Percentiles rank a stretch among this genome's conserved stretches.
Conservation (phyloP, 2,329 filamentous ascomycete genomes). For the Penicillium sclerotigenum region DNA sequence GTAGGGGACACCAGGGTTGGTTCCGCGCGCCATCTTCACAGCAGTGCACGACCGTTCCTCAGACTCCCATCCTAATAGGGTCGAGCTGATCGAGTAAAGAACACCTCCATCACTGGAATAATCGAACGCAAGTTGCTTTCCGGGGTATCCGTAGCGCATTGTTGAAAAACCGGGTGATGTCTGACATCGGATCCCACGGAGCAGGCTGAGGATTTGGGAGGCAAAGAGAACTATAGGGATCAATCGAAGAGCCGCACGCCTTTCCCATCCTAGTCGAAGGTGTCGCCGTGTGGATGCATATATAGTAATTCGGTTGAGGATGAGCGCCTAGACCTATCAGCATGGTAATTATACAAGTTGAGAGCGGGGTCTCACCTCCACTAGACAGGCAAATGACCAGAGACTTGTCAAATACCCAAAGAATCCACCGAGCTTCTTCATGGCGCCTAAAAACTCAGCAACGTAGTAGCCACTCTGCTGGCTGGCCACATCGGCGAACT, state of each 20-base stretch:
- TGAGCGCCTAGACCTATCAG: slow-evolving; percentile 58
- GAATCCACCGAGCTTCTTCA: slow-evolving; percentile 74
- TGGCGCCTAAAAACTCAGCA: slow-evolving; percentile 48
- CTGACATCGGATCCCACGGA: slow-evolving; percentile 89
- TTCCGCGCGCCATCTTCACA: slow-evolving; percentile 65
- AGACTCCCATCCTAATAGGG: slow-evolving; percentile 67
- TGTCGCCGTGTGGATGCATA: slow-evolving; percentile 85
- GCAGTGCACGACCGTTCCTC: slow-evolving; percentile 73
- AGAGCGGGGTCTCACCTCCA: slow-evolving; percentile 55
- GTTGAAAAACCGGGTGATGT: slow-evolving; percentile 70
- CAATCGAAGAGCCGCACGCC: slow-evolving; percentile 67
- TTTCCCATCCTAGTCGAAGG: slow-evolving; percentile 70
- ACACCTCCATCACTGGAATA: slow-evolving; percentile 67
- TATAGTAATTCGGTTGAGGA: slow-evolving; percentile 88
- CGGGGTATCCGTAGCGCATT: slow-evolving; percentile 66
- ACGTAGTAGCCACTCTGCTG: slow-evolving; percentile 38
- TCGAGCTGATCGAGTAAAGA: slow-evolving; percentile 69
- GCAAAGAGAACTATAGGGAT: slow-evolving; percentile 68
- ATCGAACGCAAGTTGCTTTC: slow-evolving; percentile 64
- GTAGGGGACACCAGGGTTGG: slow-evolving; percentile 55
- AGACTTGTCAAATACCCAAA: slow-evolving; percentile 88
- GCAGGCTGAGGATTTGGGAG: slow-evolving; percentile 64
- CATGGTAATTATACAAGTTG: not conserved
- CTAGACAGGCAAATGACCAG: slow-evolving; percentile 86
- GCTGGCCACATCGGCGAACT: slow-evolving; percentile 32